Evolutionary conservation across 2,329 filamentous ascomycete genomes (phyloP).

Genomic region (Xylaria hypoxylon): DNA sequence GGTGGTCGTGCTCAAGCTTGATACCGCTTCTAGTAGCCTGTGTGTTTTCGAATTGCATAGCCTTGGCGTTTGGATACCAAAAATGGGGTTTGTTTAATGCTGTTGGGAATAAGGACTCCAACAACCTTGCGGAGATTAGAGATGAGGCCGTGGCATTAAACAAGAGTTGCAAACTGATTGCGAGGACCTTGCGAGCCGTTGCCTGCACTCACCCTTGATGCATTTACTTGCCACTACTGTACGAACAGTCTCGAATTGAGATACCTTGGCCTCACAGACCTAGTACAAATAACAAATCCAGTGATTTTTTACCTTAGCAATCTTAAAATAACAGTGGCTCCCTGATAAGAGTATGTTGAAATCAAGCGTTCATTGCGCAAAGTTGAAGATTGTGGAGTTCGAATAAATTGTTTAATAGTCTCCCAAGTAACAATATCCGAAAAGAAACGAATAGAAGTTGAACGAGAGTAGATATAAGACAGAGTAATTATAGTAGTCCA

Average conservation of each 20-base stretch:
- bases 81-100: constrained; percentile 19
- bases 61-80: constrained; percentile 46
- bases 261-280: no score
- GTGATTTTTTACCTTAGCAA: neutral
- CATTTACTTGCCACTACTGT: neutral
- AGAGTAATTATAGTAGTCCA: no score
- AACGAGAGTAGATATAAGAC: no score
- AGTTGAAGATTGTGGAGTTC: neutral
- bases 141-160: constrained; percentile 12
- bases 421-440: no score
- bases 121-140: neutral
- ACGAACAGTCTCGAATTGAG: no score
- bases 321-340: neutral
- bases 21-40: constrained; percentile 8
- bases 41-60: constrained; percentile 46
- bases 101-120: neutral
- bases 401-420: neutral
- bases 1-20: constrained; percentile 48
- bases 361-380: no score
- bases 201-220: neutral
- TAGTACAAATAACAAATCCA: neutral
- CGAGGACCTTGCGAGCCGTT: neutral
- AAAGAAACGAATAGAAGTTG: no score
- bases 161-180: constrained; percentile 3
- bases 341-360: neutral